Base-by-base conservation (phyloP, 805 yeast species). In the Torulaspora maleeae region DNA sequence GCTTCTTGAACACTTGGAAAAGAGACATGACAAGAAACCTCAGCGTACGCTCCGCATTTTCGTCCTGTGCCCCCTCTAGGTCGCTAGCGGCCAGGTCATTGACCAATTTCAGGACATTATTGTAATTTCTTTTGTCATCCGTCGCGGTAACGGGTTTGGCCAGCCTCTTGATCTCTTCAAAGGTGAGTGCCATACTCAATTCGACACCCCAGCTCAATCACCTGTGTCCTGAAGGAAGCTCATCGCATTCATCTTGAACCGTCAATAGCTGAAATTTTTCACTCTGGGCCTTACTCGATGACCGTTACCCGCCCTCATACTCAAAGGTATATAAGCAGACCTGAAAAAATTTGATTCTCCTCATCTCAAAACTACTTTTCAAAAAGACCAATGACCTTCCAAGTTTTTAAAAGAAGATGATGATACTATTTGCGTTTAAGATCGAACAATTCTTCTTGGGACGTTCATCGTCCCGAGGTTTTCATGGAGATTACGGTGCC, bases 401-500 rank as follows among this genome's bases (percentile, higher is more conserved):
- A 63, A 64, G 67, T 63, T 64, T 61, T 61, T 55, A 56, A 59
- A 62, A 62, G 66, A 59, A 63, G 53, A 59, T 41, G 68, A 64
- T 64, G 68, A 64, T 51, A 51, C 48, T 55, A 64, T 64, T 63
- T 61, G 68, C 67, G 66, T 56, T 44, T 35, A 41, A 39, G 53
- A 45, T 53, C 68, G 61, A 58, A 64, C 68, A 64, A 62, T 64
- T 64, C 68, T 58, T 54, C 65, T 57, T 53, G 44, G 41, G 48
- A 32, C 42, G 38, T 43, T 37, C 25, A 27, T 10, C 17, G 40
- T 30, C 22, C 36, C 44, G 64, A 58, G 68, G 68, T 63, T 59
- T 62, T 64, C 49, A 56, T 64, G 68, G 68, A 58, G 68, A 64
- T 38, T 49, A 66, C 60, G 68, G 66, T 60, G 54, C 67, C 68